Percentiles rank a stretch among this genome's conserved stretches.
phyloP scores from a whole-genome alignment of 306 rosid species.

The Lupinus albus region DNA sequence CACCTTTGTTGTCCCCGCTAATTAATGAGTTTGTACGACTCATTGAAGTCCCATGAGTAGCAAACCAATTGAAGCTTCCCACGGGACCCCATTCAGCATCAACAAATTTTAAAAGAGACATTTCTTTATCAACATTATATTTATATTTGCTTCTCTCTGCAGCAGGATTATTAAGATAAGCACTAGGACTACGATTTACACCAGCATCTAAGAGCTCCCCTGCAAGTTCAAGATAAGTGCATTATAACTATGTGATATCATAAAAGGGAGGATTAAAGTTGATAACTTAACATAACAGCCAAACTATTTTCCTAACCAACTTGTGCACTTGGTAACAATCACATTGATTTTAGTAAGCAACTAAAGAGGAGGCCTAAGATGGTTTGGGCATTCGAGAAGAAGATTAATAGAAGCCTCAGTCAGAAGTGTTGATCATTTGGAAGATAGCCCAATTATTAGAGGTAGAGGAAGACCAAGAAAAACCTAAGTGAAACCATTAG shows the following conservation, averaged over 20 bases:
- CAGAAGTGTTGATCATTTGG: too few species aligned
- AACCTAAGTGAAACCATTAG: too few species aligned
- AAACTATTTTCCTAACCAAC: conserved; percentile 17
- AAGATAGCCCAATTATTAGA: too few species aligned
- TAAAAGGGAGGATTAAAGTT: conserved; percentile 26
- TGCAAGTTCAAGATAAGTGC: conserved; percentile 49
- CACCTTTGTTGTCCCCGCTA: conserved; percentile 96
- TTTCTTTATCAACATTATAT: conserved; percentile 83
- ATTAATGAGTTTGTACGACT: conserved; percentile 84
- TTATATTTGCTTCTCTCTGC: conserved; percentile 76
- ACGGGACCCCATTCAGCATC: conserved; percentile 88
- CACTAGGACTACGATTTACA: conserved; percentile 94
- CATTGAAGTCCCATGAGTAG: conserved; percentile 99
- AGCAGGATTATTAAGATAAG: conserved; percentile 85
- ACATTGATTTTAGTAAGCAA: background rate
- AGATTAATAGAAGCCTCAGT: too few species aligned
- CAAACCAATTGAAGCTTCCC: conserved; percentile 96
- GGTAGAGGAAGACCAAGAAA: too few species aligned
- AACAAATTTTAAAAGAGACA: conserved; percentile 84
- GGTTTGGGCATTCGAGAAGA: too few species aligned
- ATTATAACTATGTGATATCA: conserved; percentile 17
- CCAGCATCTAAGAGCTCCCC: conserved; percentile 90
- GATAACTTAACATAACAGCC: background rate
- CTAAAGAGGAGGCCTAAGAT: background rate
- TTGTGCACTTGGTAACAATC: conserved; percentile 24